A percentile compares a stretch with the other conserved stretches of the same genome.
phyloP scores from a whole-genome alignment of 345 rosid genomes.

The Eucalyptus marginata region DNA sequence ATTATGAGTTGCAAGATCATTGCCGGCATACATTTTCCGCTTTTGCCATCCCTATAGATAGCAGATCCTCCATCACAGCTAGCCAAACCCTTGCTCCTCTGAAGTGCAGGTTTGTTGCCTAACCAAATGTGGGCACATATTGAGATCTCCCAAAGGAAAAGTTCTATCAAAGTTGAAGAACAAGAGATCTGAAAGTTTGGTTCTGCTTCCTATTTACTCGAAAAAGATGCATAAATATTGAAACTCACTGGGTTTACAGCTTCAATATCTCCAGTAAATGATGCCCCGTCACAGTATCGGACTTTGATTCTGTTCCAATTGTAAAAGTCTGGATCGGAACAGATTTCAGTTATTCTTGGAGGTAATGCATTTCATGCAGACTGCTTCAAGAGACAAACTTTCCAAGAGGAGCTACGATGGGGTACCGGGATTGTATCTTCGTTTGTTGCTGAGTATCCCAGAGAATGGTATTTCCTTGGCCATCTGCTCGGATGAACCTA shows the following conservation, averaged over 20 bases:
- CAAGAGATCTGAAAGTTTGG: not conserved
- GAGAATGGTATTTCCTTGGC: constrained; percentile 57
- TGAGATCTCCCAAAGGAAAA: not conserved
- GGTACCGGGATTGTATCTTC: constrained; percentile 65
- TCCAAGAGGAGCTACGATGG: not conserved
- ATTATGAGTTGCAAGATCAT: not conserved
- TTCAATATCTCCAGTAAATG: constrained; percentile 82
- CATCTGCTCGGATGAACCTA: constrained; percentile 82
- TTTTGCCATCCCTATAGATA: constrained; percentile 72
- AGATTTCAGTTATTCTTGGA: not conserved
- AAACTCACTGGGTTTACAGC: constrained; percentile 64
- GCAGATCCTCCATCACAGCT: constrained; percentile 69
- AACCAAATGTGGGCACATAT: constrained; percentile 7
- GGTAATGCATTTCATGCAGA: not conserved
- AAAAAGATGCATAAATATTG: not conserved
- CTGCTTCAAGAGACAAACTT: not conserved
- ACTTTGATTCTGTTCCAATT: constrained; percentile 92
- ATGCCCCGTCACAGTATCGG: constrained; percentile 90
- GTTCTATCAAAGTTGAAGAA: not conserved
- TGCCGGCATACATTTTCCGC: constrained; percentile 49
- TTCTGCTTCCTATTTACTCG: not conserved
- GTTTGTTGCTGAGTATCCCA: constrained; percentile 60
- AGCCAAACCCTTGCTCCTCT: constrained; percentile 89
- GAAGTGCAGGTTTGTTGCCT: constrained; percentile 89
- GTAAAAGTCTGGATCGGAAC: constrained; percentile 43